phyloP scores from a whole-genome alignment of 192 early-diverging fungal species.

The Linnemannia exigua region DNA sequence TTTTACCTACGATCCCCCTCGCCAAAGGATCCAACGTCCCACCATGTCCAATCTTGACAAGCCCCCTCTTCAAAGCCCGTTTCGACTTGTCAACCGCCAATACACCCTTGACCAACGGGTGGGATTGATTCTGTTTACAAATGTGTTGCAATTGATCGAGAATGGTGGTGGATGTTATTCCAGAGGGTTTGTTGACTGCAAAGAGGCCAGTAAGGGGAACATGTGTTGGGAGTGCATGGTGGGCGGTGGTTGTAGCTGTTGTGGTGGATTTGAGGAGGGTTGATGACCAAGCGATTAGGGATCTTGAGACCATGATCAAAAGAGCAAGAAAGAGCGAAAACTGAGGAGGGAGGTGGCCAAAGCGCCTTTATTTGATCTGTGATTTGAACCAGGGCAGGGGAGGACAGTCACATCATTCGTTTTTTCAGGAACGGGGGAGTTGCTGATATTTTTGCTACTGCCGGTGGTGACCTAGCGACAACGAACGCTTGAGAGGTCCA shows the following conservation, averaged over 20 bases:
- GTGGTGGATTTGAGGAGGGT: background rate
- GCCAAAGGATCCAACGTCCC: conserved; percentile 72
- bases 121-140: conserved; percentile 20
- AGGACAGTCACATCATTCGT: background rate
- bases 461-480: background rate
- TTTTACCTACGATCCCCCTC: conserved; percentile 64
- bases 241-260: background rate
- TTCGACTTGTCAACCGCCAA: conserved; percentile 31
- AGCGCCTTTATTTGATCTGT: conserved; percentile 6
- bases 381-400: too few species aligned
- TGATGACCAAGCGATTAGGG: background rate
- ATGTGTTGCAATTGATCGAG: conserved; percentile 53
- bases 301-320: conserved; percentile 1
- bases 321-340: background rate
- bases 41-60: conserved; percentile 70
- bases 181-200: conserved; percentile 65
- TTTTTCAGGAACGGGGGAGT: background rate
- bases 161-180: conserved; percentile 60
- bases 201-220: conserved; percentile 58
- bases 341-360: background rate
- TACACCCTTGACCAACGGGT: conserved; percentile 20
- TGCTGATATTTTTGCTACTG: background rate
- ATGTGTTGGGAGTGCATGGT: background rate
- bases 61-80: conserved; percentile 31
- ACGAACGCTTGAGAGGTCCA: background rate